Conservation (phyloP, 106 monocot species). For the Hemerocallis citrina region DNA sequence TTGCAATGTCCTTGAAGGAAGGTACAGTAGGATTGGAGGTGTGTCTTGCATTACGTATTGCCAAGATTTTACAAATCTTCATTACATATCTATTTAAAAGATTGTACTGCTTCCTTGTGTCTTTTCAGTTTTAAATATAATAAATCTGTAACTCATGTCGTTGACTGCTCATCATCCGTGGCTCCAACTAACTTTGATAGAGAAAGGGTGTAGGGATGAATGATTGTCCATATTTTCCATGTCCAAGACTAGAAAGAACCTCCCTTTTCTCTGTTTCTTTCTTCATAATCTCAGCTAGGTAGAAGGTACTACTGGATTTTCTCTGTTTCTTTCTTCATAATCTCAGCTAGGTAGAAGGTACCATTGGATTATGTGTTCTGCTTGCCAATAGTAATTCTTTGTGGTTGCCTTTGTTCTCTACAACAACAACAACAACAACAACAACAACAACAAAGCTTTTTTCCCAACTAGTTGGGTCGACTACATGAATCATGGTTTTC, state of each 20-base stretch:
- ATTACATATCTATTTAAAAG: background rate
- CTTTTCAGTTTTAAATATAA: background rate
- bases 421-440: too few species aligned
- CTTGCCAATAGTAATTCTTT: background rate
- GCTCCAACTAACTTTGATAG: background rate
- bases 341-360: too few species aligned
- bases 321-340: background rate
- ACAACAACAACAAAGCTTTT: too few species aligned
- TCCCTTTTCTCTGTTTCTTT: background rate
- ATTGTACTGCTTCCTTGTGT: background rate
- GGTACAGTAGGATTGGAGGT: slow-evolving; percentile 31
- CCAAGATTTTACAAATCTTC: background rate
- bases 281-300: too few species aligned
- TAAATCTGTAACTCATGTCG: too few species aligned
- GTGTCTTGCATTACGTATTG: background rate
- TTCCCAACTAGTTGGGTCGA: too few species aligned
- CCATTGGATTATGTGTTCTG: background rate
- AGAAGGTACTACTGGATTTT: too few species aligned
- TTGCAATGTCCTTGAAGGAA: slow-evolving; percentile 14
- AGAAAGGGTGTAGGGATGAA: background rate
- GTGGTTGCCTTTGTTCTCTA: background rate
- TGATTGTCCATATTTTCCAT: background rate
- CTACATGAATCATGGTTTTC: too few species aligned
- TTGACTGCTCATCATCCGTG: background rate
- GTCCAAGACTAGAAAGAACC: background rate